phyloP scores from a whole-genome alignment of 495 filamentous ascomycete genomes.

The Filosporella fistucella region DNA sequence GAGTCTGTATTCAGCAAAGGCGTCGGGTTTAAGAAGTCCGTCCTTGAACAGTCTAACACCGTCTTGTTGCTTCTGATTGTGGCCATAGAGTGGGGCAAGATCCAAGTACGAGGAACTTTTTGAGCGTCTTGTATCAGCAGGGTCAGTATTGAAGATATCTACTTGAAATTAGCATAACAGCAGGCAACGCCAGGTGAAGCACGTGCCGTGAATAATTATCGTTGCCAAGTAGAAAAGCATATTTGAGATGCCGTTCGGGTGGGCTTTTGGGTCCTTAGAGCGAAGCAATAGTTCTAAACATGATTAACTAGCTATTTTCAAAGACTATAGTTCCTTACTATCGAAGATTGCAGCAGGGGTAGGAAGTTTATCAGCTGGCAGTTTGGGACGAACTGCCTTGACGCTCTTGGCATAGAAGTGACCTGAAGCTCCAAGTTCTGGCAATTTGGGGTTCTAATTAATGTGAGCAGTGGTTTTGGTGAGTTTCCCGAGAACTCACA shows the following conservation, averaged over 20 bases:
- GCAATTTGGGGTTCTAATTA: conserved; percentile 54
- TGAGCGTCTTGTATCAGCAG: conserved; percentile 49
- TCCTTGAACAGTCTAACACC: conserved; percentile 72
- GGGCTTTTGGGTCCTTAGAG: conserved; percentile 41
- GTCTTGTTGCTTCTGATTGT: conserved; percentile 70
- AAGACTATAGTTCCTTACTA: no score
- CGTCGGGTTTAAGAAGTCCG: conserved; percentile 80
- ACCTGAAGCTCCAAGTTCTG: conserved; percentile 56
- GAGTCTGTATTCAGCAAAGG: conserved; percentile 71
- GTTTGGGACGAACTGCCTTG: conserved; percentile 52
- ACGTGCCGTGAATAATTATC: conserved; percentile 79
- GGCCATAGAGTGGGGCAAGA: conserved; percentile 81
- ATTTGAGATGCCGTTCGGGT: conserved; percentile 64
- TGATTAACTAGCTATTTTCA: no score
- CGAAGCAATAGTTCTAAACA: conserved; percentile 24
- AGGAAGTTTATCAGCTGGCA: conserved; percentile 62
- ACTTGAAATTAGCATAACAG: neutral
- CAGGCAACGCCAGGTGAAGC: conserved; percentile 27
- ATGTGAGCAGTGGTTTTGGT: no score
- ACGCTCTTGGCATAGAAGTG: conserved; percentile 72
- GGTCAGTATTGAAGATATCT: no score
- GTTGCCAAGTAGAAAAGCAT: conserved; percentile 86
- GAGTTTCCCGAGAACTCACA: no score
- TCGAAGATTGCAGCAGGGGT: conserved; percentile 80
- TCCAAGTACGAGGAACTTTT: conserved; percentile 84